These are phyloP conservation scores for Abrus pulchellus DNA, from an alignment of 306 rosid species.

Conservation along the genomic window DNA sequence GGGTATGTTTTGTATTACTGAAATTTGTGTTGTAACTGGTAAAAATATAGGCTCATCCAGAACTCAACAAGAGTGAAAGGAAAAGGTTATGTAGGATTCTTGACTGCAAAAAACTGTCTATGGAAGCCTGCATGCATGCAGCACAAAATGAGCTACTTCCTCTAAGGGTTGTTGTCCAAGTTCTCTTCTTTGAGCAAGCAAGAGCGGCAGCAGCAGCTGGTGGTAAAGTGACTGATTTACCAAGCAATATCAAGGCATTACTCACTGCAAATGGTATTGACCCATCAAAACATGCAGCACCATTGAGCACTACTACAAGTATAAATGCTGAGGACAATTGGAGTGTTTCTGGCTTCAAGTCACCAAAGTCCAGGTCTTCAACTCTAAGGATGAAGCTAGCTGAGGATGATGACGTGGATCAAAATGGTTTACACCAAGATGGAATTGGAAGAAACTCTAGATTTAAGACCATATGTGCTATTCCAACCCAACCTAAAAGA, in stretches of 20 bases:
- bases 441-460: conserved; percentile 68
- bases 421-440: conserved; percentile 57
- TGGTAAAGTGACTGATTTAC: conserved; percentile 81
- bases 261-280: conserved; percentile 85
- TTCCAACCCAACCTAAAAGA: conserved; percentile 86
- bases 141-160: conserved; percentile 98
- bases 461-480: conserved; percentile 72
- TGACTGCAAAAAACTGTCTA: conserved; percentile 92
- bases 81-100: conserved; percentile 87
- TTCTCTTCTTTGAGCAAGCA: conserved; percentile 97
- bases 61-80: conserved; percentile 91
- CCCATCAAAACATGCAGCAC: conserved; percentile 73
- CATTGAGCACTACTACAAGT: conserved; percentile 71
- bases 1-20: conserved; percentile 13
- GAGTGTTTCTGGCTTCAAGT: conserved; percentile 86
- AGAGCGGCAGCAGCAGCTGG: conserved; percentile 77
- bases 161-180: conserved; percentile 96
- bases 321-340: conserved; percentile 85
- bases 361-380: conserved; percentile 83
- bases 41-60: conserved; percentile 84
- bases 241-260: conserved; percentile 82
- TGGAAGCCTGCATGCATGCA: conserved; percentile 99
- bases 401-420: conserved; percentile 81
- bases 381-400: conserved; percentile 94
- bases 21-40: conserved; percentile 41